Evolutionary conservation across 164 flowering plant species (phyloP).

Genomic region (Saururus chinensis): DNA sequence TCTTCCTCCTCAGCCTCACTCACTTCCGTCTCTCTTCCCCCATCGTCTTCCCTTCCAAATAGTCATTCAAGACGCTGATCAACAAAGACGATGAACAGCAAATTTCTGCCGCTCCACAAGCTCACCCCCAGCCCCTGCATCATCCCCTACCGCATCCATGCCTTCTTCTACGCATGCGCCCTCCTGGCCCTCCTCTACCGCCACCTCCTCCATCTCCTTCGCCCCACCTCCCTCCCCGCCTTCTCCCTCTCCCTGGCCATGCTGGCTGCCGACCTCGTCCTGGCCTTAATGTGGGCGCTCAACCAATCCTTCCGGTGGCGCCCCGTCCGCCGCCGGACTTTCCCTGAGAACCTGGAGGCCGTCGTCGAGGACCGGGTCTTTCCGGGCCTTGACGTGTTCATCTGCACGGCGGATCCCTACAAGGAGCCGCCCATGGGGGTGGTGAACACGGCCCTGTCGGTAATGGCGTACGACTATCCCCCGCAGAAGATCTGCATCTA

Average conservation of each 20-base stretch:
- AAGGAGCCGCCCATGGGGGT: slow-evolving; percentile 21
- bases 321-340: slow-evolving; percentile 10
- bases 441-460: slow-evolving; percentile 20
- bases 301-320: slow-evolving; percentile 12
- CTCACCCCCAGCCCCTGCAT: slow-evolving; percentile 17
- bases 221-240: slow-evolving; percentile 3
- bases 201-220: slow-evolving; percentile 3
- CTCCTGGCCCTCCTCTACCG: slow-evolving; percentile 31
- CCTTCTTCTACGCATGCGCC: slow-evolving; percentile 26
- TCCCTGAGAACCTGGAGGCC: slow-evolving; percentile 14
- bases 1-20: too few species aligned
- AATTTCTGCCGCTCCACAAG: slow-evolving; percentile 27
- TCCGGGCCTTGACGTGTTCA: slow-evolving; percentile 21
- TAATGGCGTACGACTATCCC: slow-evolving; percentile 26
- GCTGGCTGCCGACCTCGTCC: slow-evolving; percentile 9
- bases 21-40: too few species aligned
- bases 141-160: slow-evolving; percentile 33
- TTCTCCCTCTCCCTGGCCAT: slow-evolving; percentile 5
- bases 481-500: slow-evolving; percentile 18
- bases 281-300: slow-evolving; percentile 16
- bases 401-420: slow-evolving; percentile 28
- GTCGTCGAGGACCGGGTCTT: slow-evolving; percentile 5
- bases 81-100: too few species aligned
- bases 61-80: too few species aligned
- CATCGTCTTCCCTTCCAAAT: too few species aligned